A percentile compares a stretch with the other conserved stretches of the same genome.
These are phyloP conservation scores for Pyrenopolyporus hunteri DNA, from an alignment of 495 filamentous ascomycete genomes.

Conservation along the genomic window DNA sequence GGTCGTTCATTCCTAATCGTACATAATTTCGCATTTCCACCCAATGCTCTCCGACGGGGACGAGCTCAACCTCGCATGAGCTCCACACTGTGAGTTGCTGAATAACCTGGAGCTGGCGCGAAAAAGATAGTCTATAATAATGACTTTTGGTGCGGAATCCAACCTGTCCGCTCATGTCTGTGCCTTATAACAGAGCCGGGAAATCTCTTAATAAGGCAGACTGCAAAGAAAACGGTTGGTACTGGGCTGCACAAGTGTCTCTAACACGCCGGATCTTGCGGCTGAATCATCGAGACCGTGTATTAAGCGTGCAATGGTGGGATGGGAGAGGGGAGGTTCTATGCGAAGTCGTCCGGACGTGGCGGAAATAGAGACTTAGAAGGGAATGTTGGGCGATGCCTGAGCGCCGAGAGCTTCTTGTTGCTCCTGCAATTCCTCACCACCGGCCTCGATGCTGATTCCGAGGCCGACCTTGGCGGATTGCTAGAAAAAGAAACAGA, in stretches of 20 bases:
- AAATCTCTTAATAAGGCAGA: constrained; percentile 35
- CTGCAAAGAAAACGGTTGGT: constrained; percentile 17
- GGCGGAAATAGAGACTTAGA: constrained; percentile 48
- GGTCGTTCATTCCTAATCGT: constrained; percentile 37
- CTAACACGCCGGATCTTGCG: constrained; percentile 8
- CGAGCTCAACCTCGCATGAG: constrained; percentile 17
- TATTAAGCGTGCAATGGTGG: constrained; percentile 22
- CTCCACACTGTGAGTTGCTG: constrained; percentile 12
- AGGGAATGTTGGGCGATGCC: constrained; percentile 60
- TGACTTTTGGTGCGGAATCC: constrained; percentile 27
- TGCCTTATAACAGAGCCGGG: constrained; percentile 21
- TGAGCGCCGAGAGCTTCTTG: constrained; percentile 67
- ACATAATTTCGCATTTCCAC: constrained; percentile 37
- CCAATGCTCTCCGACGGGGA: constrained; percentile 6
- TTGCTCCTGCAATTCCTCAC: constrained; percentile 90
- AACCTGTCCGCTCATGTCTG: constrained; percentile 12
- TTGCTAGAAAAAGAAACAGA: constrained; percentile 69
- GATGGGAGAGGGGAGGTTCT: constrained; percentile 41
- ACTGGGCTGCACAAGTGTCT: constrained; percentile 20
- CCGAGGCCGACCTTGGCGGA: constrained; percentile 91
- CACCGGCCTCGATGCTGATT: constrained; percentile 88
- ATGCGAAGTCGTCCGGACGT: constrained; percentile 30
- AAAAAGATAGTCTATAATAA: constrained; percentile 40
- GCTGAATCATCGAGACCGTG: constrained; percentile 13
- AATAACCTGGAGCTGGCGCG: constrained; percentile 16